A percentile compares a stretch with the other conserved stretches of the same genome.
Conservation (phyloP, 2,329 filamentous ascomycete genomes). For the Orbilia blumenaviensis region DNA sequence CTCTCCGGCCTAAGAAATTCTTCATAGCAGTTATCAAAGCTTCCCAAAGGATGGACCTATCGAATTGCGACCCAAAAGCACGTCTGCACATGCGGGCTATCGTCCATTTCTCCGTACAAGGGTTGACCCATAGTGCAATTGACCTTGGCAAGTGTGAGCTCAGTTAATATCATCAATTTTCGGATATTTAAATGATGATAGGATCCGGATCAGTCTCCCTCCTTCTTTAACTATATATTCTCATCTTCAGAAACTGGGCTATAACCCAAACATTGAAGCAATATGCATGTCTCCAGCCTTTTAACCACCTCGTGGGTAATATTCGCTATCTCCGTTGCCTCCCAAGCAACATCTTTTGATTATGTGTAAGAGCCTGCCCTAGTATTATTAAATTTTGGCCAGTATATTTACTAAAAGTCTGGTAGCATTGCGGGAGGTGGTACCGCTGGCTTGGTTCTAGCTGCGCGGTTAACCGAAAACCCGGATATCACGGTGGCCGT, state of each 20-base stretch:
- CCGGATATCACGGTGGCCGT: conserved; percentile 55
- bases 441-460: conserved; percentile 58
- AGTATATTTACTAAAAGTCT: background rate
- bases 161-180: background rate
- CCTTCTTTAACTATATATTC: background rate
- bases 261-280: background rate
- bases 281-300: conserved; percentile 26
- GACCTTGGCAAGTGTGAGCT: background rate
- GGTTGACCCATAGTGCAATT: background rate
- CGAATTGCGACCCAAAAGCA: background rate
- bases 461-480: conserved; percentile 58
- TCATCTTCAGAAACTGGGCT: background rate
- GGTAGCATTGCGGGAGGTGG: conserved; percentile 59
- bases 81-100: background rate
- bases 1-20: background rate
- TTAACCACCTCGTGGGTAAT: background rate
- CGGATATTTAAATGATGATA: conserved; percentile 4
- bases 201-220: conserved; percentile 19
- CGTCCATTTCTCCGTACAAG: background rate
- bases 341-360: conserved; percentile 33
- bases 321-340: conserved; percentile 13
- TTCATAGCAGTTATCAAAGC: background rate
- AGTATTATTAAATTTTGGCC: background rate
- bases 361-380: conserved; percentile 23
- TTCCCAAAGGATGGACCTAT: background rate